These are phyloP conservation scores for Erodium chrysanthum DNA, from an alignment of 441 rosid species.

Conservation along the genomic window DNA sequence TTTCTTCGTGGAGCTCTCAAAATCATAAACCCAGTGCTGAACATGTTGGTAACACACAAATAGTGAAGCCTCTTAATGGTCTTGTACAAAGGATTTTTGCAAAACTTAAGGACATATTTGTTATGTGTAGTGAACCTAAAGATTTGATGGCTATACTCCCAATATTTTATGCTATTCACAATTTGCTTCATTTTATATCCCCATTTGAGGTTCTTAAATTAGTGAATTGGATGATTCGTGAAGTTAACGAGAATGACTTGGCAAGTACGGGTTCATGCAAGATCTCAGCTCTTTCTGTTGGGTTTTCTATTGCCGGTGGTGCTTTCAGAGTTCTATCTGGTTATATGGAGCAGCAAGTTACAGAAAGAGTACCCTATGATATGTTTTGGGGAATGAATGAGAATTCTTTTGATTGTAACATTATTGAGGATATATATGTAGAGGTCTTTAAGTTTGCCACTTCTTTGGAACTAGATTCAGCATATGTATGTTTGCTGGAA, in stretches of 20 bases:
- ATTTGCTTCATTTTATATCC: conserved; percentile 45
- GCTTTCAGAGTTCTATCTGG: conserved; percentile 50
- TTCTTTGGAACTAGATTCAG: conserved; percentile 37
- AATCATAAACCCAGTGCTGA: conserved; percentile 22
- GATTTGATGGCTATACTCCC: conserved; percentile 41
- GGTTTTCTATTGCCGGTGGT: conserved; percentile 51
- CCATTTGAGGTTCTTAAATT: conserved; percentile 62
- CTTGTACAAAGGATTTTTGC: conserved; percentile 35
- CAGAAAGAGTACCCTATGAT: conserved; percentile 34
- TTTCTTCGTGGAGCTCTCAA: conserved; percentile 29
- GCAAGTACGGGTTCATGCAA: conserved; percentile 24
- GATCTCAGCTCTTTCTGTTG: conserved; percentile 36
- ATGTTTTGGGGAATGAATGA: conserved; percentile 46
- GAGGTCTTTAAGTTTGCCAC: conserved; percentile 47
- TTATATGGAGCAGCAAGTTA: conserved; percentile 44
- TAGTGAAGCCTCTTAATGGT: conserved; percentile 37
- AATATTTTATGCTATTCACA: conserved; percentile 42
- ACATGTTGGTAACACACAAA: conserved; percentile 24
- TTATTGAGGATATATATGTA: conserved; percentile 52
- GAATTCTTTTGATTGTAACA: conserved; percentile 33
- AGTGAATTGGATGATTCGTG: conserved; percentile 48
- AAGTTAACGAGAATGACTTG: conserved; percentile 27
- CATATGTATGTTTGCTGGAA: conserved; percentile 59
- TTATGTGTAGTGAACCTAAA: conserved; percentile 38
- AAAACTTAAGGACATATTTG: conserved; percentile 37